Base-by-base conservation (phyloP, 176 grass and related monocot genomes). In the Triticum dicoccoides region DNA sequence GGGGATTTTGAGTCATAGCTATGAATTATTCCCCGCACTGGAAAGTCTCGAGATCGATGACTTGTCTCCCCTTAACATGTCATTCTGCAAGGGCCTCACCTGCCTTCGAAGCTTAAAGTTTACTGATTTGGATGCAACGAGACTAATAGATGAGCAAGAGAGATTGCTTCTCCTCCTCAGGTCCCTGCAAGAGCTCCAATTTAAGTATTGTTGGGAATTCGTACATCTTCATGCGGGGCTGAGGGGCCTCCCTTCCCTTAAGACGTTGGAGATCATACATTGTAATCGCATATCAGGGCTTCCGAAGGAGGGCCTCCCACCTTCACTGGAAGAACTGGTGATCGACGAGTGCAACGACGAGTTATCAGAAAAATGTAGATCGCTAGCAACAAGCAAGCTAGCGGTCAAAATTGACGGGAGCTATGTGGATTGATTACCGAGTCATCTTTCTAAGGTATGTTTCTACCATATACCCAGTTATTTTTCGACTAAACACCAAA, bases 401-500 rank as follows among this genome's bases (percentile, higher is more conserved):
- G 5, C 15, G 11, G 49, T 52, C 3, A 17, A 17, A 52, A 52
- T 52, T 15, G 11, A 52, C 4, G 3, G 11, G 11, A 3, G 0
- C 13, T 52, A 52, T 52, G 49, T 52, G 49, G 11, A 52, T 13
- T 52, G 49, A 52, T 30, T 52, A 5, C 49, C 0, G 49, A 15
- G 49, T 52, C 29, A 52, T 52, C 13, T 52, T 52, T 15, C 49
- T 15, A 52, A 52, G 49, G 49, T 52, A 15, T 17, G 15, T 3
- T 17, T 52, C 13, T 52, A 52, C 13, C 49, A 52, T 4, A 52
- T 14, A 58, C 23, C 44, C 18, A 10, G 70, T 68, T 86, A 88
- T 97, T 93, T 93, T 90, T 45, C 10, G 9, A 45, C 42, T 45
- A 45, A 9, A 45, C 42, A 45, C 42, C 42, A 45, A 45, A 45